phyloP scores from a whole-genome alignment of 2,329 filamentous ascomycete species.

The Cercospora nicotianae region DNA sequence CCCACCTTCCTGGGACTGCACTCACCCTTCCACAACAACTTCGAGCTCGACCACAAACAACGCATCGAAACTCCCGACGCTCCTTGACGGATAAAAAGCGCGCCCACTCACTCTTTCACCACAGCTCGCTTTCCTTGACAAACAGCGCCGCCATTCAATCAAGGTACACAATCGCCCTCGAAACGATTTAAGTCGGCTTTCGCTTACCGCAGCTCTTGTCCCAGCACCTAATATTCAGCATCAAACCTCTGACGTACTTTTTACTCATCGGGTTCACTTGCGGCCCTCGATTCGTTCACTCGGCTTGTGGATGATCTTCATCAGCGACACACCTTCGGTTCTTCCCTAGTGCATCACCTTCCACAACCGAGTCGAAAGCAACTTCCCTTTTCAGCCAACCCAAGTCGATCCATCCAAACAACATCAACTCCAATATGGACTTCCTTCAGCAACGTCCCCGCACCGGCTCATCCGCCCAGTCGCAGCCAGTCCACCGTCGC shows the following conservation, averaged over 20 bases:
- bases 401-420: not conserved
- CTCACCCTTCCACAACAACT: not conserved
- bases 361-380: not conserved
- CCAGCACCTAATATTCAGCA: not conserved
- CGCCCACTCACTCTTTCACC: not conserved
- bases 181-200: not conserved
- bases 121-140: not conserved
- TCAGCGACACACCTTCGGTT: not conserved
- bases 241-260: not conserved
- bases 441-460: conserved; percentile 8
- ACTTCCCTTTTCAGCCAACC: not conserved
- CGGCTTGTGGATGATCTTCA: not conserved
- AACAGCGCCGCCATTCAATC: not conserved
- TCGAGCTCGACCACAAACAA: conserved; percentile 5
- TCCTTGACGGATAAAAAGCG: conserved; percentile 10
- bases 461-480: conserved; percentile 9
- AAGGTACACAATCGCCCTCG: not conserved
- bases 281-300: not conserved
- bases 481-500: conserved; percentile 32
- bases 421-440: conserved; percentile 4
- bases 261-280: not conserved
- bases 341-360: not conserved
- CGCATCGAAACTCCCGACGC: not conserved
- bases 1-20: not conserved
- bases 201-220: not conserved